Evolutionary conservation across 257 asterid genomes (phyloP).

Genomic region (Salvia miltiorrhiza): DNA sequence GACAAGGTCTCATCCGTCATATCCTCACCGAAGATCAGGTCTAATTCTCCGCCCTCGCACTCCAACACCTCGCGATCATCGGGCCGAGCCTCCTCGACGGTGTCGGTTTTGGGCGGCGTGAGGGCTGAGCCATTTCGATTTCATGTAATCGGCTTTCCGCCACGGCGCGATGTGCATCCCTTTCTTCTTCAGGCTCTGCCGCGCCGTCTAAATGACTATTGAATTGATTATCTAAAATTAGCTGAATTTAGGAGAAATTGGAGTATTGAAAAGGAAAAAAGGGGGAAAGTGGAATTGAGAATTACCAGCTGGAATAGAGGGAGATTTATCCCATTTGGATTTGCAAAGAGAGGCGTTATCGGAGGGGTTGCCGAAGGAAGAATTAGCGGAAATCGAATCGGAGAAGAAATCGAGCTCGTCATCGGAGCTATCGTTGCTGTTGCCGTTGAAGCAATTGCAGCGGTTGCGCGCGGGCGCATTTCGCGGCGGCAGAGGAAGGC

Average conservation of each 20-base stretch:
- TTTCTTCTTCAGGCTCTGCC: conserved; percentile 77
- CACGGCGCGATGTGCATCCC: conserved; percentile 96
- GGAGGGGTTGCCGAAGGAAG: conserved; percentile 59
- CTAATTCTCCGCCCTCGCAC: conserved; percentile 52
- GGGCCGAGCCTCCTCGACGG: background rate
- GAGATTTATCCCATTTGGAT: conserved; percentile 85
- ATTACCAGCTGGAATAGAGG: conserved; percentile 83
- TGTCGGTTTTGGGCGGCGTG: conserved; percentile 36
- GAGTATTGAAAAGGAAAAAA: background rate
- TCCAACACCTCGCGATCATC: conserved; percentile 30
- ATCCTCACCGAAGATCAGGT: conserved; percentile 63
- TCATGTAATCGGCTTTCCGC: conserved; percentile 80
- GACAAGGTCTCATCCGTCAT: conserved; percentile 20
- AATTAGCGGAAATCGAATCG: too few species aligned
- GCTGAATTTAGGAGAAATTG: background rate
- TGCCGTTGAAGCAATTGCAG: conserved; percentile 88
- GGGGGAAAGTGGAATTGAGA: background rate
- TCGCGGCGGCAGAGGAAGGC: conserved; percentile 36
- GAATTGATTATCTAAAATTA: background rate
- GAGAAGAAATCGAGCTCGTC: too few species aligned
- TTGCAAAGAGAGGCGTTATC: conserved; percentile 74
- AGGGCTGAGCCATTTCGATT: conserved; percentile 80
- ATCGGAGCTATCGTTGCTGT: conserved; percentile 81
- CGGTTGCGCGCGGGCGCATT: conserved; percentile 69
- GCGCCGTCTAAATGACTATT: conserved; percentile 47